Conservation (phyloP, 2,329 filamentous ascomycete genomes). For the Fusarium sp. region DNA sequence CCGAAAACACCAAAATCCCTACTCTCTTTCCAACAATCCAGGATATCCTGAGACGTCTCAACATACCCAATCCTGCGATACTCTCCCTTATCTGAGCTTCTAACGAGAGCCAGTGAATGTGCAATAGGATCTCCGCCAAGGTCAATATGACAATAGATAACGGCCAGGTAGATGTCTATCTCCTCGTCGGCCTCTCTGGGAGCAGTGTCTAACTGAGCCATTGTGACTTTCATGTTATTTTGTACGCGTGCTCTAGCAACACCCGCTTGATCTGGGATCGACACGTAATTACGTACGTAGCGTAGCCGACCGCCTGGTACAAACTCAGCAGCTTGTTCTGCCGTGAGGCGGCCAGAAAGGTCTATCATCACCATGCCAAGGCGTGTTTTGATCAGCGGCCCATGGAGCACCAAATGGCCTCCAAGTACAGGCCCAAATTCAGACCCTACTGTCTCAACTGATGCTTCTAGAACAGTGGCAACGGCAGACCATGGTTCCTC, state of each 20-base stretch:
- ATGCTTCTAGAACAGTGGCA: conserved; percentile 12
- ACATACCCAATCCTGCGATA: conserved; percentile 31
- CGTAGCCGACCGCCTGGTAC: conserved; percentile 29
- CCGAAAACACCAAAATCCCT: conserved; percentile 28
- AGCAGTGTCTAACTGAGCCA: conserved; percentile 20
- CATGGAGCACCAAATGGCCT: conserved; percentile 23
- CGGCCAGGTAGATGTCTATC: conserved; percentile 21
- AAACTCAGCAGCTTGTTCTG: conserved; percentile 32
- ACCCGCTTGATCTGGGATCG: not conserved
- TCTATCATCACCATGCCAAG: conserved; percentile 25
- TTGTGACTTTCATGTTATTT: not conserved
- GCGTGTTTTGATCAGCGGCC: conserved; percentile 30
- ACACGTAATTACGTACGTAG: conserved; percentile 18
- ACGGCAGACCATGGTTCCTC: conserved; percentile 22
- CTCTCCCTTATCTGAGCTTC: conserved; percentile 24
- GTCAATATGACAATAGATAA: conserved; percentile 16
- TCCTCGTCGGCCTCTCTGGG: not conserved
- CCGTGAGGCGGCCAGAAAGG: conserved; percentile 20
- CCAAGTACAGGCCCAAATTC: conserved; percentile 27
- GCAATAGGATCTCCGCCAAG: not conserved
- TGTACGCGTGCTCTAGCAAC: not conserved
- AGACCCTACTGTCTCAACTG: conserved; percentile 12
- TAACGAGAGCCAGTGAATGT: conserved; percentile 22
- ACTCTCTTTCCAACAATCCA: conserved; percentile 4
- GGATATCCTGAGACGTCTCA: not conserved